A percentile compares a stretch with the other conserved stretches of the same genome.
Evolutionary conservation across 768 basidiomycete genomes (phyloP).

Genomic region (Suillus cothurnatus): DNA sequence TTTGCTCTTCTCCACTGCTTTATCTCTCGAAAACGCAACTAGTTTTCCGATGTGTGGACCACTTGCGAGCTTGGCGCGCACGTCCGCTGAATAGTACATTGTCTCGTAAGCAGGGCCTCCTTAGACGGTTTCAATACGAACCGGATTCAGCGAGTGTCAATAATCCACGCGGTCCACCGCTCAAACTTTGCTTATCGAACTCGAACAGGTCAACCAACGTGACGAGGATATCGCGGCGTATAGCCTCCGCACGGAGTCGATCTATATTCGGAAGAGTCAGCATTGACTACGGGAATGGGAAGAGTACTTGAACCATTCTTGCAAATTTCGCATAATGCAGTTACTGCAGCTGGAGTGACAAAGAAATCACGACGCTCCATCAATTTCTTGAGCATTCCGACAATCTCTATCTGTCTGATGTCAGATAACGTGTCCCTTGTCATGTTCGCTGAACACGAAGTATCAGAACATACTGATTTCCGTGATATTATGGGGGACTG

Average conservation of each 20-base stretch:
- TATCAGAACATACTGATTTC: not conserved
- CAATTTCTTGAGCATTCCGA: conserved; percentile 23
- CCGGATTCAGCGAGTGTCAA: not conserved
- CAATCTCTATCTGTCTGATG: conserved; percentile 11
- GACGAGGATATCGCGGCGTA: conserved; percentile 17
- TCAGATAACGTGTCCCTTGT: conserved; percentile 11
- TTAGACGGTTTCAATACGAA: not conserved
- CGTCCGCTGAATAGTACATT: not conserved
- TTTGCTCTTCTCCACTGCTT: not conserved
- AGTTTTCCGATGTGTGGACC: not conserved
- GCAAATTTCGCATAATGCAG: conserved; percentile 26
- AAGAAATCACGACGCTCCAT: conserved; percentile 28
- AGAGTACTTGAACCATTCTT: conserved; percentile 18
- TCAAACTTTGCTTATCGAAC: not conserved
- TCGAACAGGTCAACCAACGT: conserved; percentile 23
- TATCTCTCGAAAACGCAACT: not conserved
- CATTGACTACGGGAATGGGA: not conserved
- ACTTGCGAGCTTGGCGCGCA: not conserved
- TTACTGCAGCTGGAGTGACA: conserved; percentile 30
- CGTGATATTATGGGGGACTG: not conserved
- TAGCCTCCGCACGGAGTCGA: conserved; percentile 21
- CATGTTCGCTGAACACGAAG: not conserved
- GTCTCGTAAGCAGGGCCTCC: not conserved
- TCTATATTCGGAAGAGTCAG: conserved; percentile 16
- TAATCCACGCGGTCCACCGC: not conserved